Percentiles rank a stretch among this genome's conserved stretches.
Conservation (phyloP, 768 basidiomycete species). For the Harrya chromipes region DNA sequence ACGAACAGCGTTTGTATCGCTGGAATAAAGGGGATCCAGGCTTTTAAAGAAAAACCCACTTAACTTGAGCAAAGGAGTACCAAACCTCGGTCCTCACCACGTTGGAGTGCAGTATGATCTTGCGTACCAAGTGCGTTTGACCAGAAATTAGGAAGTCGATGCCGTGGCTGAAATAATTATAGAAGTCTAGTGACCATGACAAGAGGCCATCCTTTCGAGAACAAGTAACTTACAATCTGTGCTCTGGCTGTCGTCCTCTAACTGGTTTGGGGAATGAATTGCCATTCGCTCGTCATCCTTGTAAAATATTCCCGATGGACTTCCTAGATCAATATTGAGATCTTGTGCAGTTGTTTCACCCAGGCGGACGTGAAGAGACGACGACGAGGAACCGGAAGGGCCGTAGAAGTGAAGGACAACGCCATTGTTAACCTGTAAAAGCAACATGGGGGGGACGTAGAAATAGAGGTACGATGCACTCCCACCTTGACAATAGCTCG, state of each 20-base stretch:
- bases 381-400: conserved; percentile 35
- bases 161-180: conserved; percentile 92
- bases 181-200: conserved; percentile 60
- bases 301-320: conserved; percentile 73
- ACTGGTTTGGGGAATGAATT: conserved; percentile 59
- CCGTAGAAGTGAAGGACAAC: conserved; percentile 68
- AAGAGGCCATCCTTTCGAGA: neutral
- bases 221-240: conserved; percentile 44
- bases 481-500: conserved; percentile 65
- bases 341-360: conserved; percentile 83
- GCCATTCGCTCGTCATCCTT: conserved; percentile 89
- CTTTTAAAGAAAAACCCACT: conserved; percentile 36
- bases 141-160: conserved; percentile 83
- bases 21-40: conserved; percentile 89
- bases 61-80: neutral
- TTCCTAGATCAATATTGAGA: conserved; percentile 71
- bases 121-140: conserved; percentile 67
- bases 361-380: conserved; percentile 56
- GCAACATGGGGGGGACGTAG: neutral
- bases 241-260: conserved; percentile 47
- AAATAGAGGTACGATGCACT: neutral
- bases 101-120: conserved; percentile 87
- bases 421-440: conserved; percentile 63
- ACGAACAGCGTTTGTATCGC: conserved; percentile 86
- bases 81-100: conserved; percentile 50